Percentiles rank a stretch among this genome's conserved stretches.
Evolutionary conservation across 129 eudicot species (phyloP).

Genomic region (Tanacetum coccineum): DNA sequence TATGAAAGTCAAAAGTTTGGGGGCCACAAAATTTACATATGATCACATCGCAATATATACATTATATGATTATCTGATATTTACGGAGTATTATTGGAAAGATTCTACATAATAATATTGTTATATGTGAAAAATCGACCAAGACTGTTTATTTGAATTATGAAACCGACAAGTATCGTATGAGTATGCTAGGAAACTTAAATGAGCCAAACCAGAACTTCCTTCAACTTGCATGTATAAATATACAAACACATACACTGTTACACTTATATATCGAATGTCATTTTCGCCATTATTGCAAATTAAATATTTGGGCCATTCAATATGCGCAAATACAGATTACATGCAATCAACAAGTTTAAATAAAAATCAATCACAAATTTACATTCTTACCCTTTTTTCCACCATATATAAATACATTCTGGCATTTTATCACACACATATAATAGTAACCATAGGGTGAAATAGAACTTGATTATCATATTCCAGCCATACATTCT

Average conservation of each 20-base stretch:
- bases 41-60: too few species aligned
- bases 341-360: neutral
- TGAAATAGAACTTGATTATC: neutral
- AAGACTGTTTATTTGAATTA: too few species aligned
- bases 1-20: too few species aligned
- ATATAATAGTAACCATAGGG: neutral
- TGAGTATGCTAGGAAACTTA: neutral
- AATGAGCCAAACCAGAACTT: neutral
- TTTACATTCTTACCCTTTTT: neutral
- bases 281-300: constrained; percentile 8
- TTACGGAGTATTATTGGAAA: too few species aligned
- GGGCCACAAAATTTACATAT: too few species aligned
- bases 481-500: constrained; percentile 9
- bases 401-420: neutral
- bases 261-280: neutral
- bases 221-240: neutral
- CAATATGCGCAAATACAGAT: constrained; percentile 7
- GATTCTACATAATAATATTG: too few species aligned
- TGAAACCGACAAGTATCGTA: too few species aligned
- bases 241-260: neutral
- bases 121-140: too few species aligned
- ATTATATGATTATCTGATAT: too few species aligned
- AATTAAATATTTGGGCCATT: neutral
- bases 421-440: neutral
- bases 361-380: neutral